phyloP scores from a whole-genome alignment of 371 early-diverging fungal genomes.

The Saksenaea vasiformis region DNA sequence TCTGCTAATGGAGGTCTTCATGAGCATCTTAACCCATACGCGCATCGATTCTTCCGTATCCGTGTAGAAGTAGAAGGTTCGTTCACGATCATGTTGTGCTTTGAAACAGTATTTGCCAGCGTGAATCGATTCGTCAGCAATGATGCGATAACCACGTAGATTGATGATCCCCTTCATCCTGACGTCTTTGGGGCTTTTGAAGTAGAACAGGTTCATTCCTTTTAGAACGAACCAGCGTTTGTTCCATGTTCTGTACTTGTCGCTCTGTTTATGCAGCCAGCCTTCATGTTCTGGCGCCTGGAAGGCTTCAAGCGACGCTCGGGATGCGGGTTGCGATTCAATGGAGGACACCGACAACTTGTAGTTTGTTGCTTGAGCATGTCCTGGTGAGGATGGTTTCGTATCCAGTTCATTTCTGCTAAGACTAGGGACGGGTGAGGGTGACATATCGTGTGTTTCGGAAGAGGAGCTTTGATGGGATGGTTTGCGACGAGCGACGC shows the following conservation, averaged over 20 bases:
- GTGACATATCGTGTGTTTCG: slow-evolving; percentile 5
- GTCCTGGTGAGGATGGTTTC: not conserved
- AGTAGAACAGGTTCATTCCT: slow-evolving; percentile 61
- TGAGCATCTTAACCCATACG: slow-evolving; percentile 66
- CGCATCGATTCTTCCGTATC: slow-evolving; percentile 60
- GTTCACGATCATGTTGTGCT: slow-evolving; percentile 64
- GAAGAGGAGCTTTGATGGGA: slow-evolving; percentile 11
- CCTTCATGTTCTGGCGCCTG: slow-evolving; percentile 56
- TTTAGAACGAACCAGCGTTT: slow-evolving; percentile 72
- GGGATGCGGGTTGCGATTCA: slow-evolving; percentile 13
- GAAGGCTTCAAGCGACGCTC: slow-evolving; percentile 20
- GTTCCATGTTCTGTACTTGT: slow-evolving; percentile 70
- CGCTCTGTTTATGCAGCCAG: slow-evolving; percentile 68
- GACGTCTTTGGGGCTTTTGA: slow-evolving; percentile 64
- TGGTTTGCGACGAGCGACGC: slow-evolving; percentile 3
- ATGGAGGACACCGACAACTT: slow-evolving; percentile 35
- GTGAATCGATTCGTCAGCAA: slow-evolving; percentile 62
- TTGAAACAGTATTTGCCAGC: slow-evolving; percentile 73
- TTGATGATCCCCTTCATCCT: slow-evolving; percentile 62
- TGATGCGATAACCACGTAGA: slow-evolving; percentile 58
- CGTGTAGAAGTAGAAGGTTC: slow-evolving; percentile 67
- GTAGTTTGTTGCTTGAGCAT: slow-evolving; percentile 9
- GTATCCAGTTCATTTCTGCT: not conserved
- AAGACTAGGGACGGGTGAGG: not conserved
- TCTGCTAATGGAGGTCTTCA: slow-evolving; percentile 74